Evolutionary conservation across 176 grass and related monocot genomes (phyloP).

Genomic region (Ananas comosus): DNA sequence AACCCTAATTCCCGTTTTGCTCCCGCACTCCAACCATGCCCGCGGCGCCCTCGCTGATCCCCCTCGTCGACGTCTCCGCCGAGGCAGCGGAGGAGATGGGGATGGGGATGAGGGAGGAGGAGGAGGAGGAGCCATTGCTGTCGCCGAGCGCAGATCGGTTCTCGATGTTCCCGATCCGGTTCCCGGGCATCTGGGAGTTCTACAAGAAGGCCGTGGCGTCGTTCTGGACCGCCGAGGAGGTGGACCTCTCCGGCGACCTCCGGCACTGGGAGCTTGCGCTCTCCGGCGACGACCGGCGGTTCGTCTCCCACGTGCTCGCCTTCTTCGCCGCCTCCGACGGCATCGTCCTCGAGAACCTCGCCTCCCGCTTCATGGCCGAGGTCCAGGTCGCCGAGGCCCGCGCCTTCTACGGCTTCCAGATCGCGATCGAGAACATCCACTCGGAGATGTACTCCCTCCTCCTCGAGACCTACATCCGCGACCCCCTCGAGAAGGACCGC

Average conservation of each 20-base stretch:
- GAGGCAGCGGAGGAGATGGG: no score
- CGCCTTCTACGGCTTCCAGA: conserved; percentile 92
- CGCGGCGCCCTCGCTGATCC: conserved; percentile 23
- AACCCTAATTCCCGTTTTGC: not conserved
- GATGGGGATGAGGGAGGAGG: no score
- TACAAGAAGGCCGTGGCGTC: conserved; percentile 89
- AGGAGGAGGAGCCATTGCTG: conserved; percentile 70
- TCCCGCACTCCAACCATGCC: conserved; percentile 30
- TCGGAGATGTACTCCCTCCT: conserved; percentile 90
- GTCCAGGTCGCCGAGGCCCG: conserved; percentile 77
- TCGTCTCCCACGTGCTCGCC: conserved; percentile 89
- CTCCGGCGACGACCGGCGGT: conserved; percentile 61
- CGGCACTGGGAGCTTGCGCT: conserved; percentile 58
- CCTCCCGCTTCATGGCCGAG: conserved; percentile 78
- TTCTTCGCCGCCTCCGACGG: conserved; percentile 94
- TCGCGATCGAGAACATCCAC: conserved; percentile 98
- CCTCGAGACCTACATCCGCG: conserved; percentile 77
- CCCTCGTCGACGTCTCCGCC: conserved; percentile 22
- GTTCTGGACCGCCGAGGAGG: conserved; percentile 82
- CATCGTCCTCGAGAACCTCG: conserved; percentile 91
- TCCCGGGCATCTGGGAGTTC: conserved; percentile 68
- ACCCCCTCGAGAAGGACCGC: conserved; percentile 51
- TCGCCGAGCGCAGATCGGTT: conserved; percentile 59
- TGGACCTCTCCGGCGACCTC: conserved; percentile 57
- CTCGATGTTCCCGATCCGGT: conserved; percentile 72